Evolutionary conservation across 306 rosid genomes (phyloP), one percentile per base, ranked within the genome.

Genomic region (Trichosanthes truncata): DNA sequence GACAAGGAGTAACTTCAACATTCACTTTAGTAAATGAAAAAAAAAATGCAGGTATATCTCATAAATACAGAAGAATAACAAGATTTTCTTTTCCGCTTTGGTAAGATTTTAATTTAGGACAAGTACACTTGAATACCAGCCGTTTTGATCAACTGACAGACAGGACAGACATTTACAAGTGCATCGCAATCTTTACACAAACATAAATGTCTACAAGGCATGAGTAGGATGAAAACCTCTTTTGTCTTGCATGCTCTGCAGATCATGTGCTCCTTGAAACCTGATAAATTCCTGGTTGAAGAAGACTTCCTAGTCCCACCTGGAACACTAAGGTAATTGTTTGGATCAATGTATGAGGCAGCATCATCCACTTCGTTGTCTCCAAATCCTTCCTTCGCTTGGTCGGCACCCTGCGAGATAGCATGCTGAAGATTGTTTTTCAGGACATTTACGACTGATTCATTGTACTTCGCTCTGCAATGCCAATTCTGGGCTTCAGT

Each of bases 201-300:
- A 86, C 96, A 88, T 43, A 92, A 83, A 82, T 94, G 98, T 84
- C 97, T 87, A 80, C 98, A 94, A 60, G 98, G 98, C 89, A 94
- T 89, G 86, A 94, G 83, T 85, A 94, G 84, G 83, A 90, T 85
- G 23, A 91, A 92, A 60, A 92, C 97, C 87, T 90, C 93, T 87
- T 86, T 91, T n/a, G 76, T 85, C 83, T 82, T 90, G 91, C 98
- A 92, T 18, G 90, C 84, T 72, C 86, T 82, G 88, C 95, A 92
- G 65, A 68, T 83, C 89, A 87, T 78, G 51, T 83, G 84, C 45
- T 84, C 93, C 69, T 77, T 81, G 60, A 74, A 57, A 65, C 86
- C 84, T 79, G 55, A 89, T 82, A 68, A 43, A 56, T 77, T 85
- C 79, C 84, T 84, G 79, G 81, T 62, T 6, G 80, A 6, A 0